Conservation (phyloP, 805 yeast species). For the Helenozyma rhizophorensis region DNA sequence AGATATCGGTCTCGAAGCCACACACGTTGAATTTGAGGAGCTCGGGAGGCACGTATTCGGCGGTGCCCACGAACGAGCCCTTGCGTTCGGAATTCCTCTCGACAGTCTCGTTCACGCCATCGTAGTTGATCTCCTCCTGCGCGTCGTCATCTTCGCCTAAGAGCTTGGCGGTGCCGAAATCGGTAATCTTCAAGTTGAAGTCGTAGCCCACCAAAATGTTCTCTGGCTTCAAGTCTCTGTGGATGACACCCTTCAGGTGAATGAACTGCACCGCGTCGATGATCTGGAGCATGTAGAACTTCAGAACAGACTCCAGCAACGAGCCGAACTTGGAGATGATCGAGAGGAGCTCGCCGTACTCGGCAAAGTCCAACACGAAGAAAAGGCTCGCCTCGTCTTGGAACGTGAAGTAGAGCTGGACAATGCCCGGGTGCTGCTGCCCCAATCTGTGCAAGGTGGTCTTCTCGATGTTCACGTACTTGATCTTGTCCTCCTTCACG, state of each 20-base stretch:
- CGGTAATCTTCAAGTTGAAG: slow-evolving; percentile 87
- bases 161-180: slow-evolving; percentile 95
- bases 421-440: slow-evolving; percentile 87
- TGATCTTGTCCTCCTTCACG: slow-evolving; percentile 89
- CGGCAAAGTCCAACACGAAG: slow-evolving; percentile 91
- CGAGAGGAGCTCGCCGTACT: slow-evolving; percentile 88
- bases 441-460: slow-evolving; percentile 83
- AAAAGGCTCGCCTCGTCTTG: slow-evolving; percentile 86
- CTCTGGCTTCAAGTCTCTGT: slow-evolving; percentile 93
- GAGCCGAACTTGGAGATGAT: slow-evolving; percentile 76
- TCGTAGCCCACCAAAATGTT: slow-evolving; percentile 81
- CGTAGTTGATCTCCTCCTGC: slow-evolving; percentile 27
- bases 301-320: slow-evolving; percentile 66
- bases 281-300: slow-evolving; percentile 79
- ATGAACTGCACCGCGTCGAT: slow-evolving; percentile 89
- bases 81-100: slow-evolving; percentile 22
- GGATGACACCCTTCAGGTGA: slow-evolving; percentile 86
- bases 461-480: slow-evolving; percentile 94
- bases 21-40: slow-evolving; percentile 71
- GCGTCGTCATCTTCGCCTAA: slow-evolving; percentile 38
- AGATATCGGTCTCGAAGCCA: slow-evolving; percentile 80
- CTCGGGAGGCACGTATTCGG: slow-evolving; percentile 95
- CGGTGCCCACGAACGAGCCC: slow-evolving; percentile 92
- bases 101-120: slow-evolving; percentile 23
- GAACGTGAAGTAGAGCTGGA: slow-evolving; percentile 86